phyloP scores from a whole-genome alignment of 2,329 filamentous ascomycete genomes.

The Endocalyx cinctus region DNA sequence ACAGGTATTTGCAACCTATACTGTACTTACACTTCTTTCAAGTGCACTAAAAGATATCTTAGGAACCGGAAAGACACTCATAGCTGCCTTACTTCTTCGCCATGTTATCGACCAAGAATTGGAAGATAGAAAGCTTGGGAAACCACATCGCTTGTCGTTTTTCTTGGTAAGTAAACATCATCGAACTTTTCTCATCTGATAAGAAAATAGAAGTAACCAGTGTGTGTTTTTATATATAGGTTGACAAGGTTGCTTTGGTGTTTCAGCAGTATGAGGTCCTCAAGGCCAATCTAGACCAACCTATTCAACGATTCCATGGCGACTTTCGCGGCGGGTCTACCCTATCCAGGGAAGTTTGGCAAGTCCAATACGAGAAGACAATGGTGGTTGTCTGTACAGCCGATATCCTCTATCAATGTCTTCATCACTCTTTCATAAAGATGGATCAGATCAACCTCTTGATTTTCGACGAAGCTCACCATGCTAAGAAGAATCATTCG shows the following conservation, averaged over 20 bases:
- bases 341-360: slow-evolving; percentile 43
- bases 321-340: slow-evolving; percentile 48
- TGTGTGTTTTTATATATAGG: slow-evolving; percentile 34
- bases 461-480: slow-evolving; percentile 94
- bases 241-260: slow-evolving; percentile 84
- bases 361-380: slow-evolving; percentile 52
- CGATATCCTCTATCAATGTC: slow-evolving; percentile 74
- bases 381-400: slow-evolving; percentile 92
- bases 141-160: slow-evolving; percentile 66
- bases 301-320: slow-evolving; percentile 71
- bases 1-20: slow-evolving; percentile 52
- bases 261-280: slow-evolving; percentile 86
- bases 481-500: slow-evolving; percentile 88
- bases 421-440: slow-evolving; percentile 72
- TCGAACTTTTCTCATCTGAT: background rate
- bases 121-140: slow-evolving; percentile 58
- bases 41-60: too few relatives aligned
- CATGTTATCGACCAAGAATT: slow-evolving; percentile 75
- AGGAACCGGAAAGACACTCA: slow-evolving; percentile 94
- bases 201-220: too few relatives aligned
- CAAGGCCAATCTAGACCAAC: slow-evolving; percentile 72
- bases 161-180: slow-evolving; percentile 60
- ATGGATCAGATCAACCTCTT: slow-evolving; percentile 85
- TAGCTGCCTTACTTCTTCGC: slow-evolving; percentile 78
- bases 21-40: slow-evolving; percentile 8